Percentiles rank a stretch among this genome's conserved stretches.
These are phyloP conservation scores for Paxillus rubicundulus DNA, from an alignment of 768 basidiomycete species.

Conservation along the genomic window DNA sequence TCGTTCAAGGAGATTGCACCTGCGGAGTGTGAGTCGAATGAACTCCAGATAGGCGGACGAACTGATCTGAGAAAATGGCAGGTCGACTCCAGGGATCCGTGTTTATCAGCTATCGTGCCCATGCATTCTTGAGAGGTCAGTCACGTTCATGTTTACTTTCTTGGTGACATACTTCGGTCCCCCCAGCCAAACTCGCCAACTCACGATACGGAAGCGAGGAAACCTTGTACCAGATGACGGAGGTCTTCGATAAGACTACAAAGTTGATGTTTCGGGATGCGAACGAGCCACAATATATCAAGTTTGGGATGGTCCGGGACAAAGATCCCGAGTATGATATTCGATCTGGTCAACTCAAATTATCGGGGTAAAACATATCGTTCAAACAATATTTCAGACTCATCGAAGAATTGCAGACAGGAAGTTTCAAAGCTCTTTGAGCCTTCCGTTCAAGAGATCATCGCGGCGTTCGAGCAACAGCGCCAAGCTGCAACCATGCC, in stretches of 20 bases:
- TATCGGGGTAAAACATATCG: conserved; percentile 28
- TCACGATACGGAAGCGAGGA: conserved; percentile 30
- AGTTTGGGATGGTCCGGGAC: conserved; percentile 35
- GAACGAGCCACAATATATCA: conserved; percentile 36
- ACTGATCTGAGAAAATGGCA: conserved; percentile 6
- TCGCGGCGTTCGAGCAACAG: conserved; percentile 29
- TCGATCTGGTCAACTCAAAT: conserved; percentile 34
- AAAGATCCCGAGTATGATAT: conserved; percentile 36
- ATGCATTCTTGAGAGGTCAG: conserved; percentile 32
- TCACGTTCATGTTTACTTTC: not conserved
- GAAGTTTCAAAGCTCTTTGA: conserved; percentile 38
- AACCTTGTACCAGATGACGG: conserved; percentile 29
- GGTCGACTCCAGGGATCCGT: conserved; percentile 41
- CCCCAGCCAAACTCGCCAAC: conserved; percentile 26
- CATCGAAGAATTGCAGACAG: conserved; percentile 13
- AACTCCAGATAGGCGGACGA: not conserved
- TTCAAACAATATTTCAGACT: not conserved
- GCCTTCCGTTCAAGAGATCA: conserved; percentile 33
- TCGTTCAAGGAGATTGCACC: conserved; percentile 36
- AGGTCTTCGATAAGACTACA: conserved; percentile 33
- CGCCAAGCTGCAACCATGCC: conserved; percentile 15
- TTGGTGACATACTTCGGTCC: not conserved
- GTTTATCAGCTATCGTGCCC: conserved; percentile 33
- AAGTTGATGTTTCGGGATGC: conserved; percentile 39
- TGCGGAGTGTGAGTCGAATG: conserved; percentile 27